Evolutionary conservation across 1,284 basidiomycete species (phyloP).

Genomic region (Leccinum subatratum): DNA sequence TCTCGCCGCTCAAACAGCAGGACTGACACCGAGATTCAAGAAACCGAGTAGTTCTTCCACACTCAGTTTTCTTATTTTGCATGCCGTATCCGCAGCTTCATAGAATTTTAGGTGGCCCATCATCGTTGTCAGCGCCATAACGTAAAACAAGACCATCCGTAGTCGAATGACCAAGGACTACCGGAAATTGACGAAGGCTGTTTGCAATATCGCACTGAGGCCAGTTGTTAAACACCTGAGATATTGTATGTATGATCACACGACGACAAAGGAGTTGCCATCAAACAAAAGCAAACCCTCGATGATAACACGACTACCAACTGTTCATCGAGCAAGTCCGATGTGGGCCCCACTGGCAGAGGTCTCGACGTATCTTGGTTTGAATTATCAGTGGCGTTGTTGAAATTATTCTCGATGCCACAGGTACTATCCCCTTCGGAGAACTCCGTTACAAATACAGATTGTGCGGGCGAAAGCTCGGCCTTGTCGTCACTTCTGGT

Average conservation of each 20-base stretch:
- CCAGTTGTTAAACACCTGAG: neutral
- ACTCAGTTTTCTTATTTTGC: neutral
- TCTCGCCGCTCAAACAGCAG: neutral
- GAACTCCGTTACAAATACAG: neutral
- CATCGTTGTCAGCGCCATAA: neutral
- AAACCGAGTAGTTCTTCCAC: neutral
- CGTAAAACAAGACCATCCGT: neutral
- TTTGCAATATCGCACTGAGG: neutral
- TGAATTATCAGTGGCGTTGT: neutral
- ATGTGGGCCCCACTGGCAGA: neutral
- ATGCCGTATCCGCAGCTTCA: neutral
- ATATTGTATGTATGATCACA: neutral
- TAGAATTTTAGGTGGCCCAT: neutral
- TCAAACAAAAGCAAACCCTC: neutral
- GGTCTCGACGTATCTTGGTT: neutral
- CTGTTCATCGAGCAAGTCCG: neutral
- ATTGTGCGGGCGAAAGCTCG: conserved; percentile 35
- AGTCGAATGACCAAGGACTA: neutral
- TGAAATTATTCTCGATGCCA: neutral
- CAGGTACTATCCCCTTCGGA: neutral
- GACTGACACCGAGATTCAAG: neutral
- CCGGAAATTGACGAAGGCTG: neutral
- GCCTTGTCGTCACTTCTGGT: conserved; percentile 73
- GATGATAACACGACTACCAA: neutral
- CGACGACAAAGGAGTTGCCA: neutral